These are phyloP conservation scores for Parmelia sp. DNA, from an alignment of 495 filamentous ascomycete species.

Conservation along the genomic window DNA sequence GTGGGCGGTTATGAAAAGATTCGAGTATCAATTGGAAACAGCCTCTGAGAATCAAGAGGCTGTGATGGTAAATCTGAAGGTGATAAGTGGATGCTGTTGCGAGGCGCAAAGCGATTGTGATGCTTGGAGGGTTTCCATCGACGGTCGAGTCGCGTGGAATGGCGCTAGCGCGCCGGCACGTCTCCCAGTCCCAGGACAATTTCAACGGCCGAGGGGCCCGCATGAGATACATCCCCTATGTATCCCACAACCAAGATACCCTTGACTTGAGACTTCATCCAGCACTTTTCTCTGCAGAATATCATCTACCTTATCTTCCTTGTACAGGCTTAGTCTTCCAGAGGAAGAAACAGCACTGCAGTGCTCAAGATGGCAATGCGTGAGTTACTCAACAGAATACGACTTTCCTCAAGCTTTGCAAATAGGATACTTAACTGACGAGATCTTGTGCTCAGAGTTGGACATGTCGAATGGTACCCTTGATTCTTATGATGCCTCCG, in stretches of 20 bases:
- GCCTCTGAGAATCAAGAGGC: constrained; percentile 3
- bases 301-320: background rate
- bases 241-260: background rate
- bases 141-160: constrained; percentile 25
- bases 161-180: constrained; percentile 20
- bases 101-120: constrained; percentile 16
- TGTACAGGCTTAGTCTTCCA: background rate
- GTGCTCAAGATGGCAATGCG: constrained; percentile 56
- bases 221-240: too few species aligned
- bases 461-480: constrained; percentile 66
- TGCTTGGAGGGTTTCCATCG: constrained; percentile 1
- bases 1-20: background rate
- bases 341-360: background rate
- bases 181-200: constrained; percentile 12
- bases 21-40: constrained; percentile 4
- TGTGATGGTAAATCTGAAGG: constrained; percentile 3
- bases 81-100: background rate
- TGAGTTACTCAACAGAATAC: constrained; percentile 33
- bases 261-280: too few species aligned
- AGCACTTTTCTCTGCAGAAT: background rate
- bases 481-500: background rate
- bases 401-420: constrained; percentile 32
- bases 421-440: constrained; percentile 26
- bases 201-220: constrained; percentile 7
- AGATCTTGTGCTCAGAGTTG: constrained; percentile 48